Base-by-base conservation (phyloP, 306 rosid genomes). In the Fagus crenata region DNA sequence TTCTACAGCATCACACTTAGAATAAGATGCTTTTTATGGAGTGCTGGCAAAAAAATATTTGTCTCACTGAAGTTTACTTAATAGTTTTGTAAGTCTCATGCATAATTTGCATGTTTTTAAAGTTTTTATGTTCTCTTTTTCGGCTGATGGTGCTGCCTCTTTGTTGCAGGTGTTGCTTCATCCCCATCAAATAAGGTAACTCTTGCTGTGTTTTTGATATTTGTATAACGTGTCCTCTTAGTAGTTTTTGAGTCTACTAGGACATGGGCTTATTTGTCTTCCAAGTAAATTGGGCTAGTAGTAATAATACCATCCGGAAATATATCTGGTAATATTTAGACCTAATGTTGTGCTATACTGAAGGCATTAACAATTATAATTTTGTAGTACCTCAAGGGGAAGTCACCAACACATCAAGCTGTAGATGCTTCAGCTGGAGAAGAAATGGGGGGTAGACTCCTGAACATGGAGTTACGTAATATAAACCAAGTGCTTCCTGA, bases 181-280 rank as follows among this genome's bases (percentile, higher is more conserved):
- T 78, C 83, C 5, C 78, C 63, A 53, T 68, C 81, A 71, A 80
- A 85, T 75, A 85, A 90, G 98, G 98, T 89, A 88, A 75, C 9
- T 37, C 76, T 58, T 78, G 69, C 41, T 75, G 37, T 32, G 53
- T 53, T 82, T 82, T 68, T 76, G 37, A 55, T 74, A 67, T 80
- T 67, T 67, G 49, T 43, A 63, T 79, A 68, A 53, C 73, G 8
- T 63, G 49, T 56, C 56, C 36, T 69, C 54, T 49, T 33, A 71
- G 18, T 43, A 61, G 72, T 76, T 56, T 69, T 51, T 41, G 6
- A 41, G 71, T 60, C 49, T 4, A 12, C 15, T 46, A 32, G 40
- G 7, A 11, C 49, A 17, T 37, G 71, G 18, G 28, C 53, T 75
- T 69, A 22, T 60, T 53, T 18, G 22, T 33, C 8, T 69, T 78